These are phyloP conservation scores for Colletotrichum higginsianum DNA, from an alignment of 2,329 filamentous ascomycete genomes.

Conservation along the genomic window DNA sequence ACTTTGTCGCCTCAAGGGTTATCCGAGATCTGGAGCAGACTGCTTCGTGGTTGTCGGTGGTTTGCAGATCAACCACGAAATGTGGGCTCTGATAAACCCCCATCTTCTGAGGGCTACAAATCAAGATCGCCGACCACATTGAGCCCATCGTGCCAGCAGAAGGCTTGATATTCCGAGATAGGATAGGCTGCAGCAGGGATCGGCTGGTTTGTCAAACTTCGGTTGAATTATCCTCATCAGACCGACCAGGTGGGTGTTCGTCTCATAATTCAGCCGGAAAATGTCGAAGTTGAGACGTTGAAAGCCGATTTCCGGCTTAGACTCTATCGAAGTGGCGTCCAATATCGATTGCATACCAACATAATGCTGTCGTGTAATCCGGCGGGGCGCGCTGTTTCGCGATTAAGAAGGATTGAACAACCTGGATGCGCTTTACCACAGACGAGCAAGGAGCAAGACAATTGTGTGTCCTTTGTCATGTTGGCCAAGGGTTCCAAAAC, in stretches of 20 bases:
- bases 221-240: background rate
- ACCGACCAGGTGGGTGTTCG: background rate
- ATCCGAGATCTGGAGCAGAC: background rate
- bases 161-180: no score
- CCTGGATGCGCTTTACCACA: background rate
- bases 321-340: background rate
- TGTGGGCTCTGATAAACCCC: background rate
- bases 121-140: background rate
- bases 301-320: background rate
- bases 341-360: background rate
- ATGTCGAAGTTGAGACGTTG: background rate
- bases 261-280: constrained; percentile 2
- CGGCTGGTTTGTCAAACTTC: no score
- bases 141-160: no score
- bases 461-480: background rate
- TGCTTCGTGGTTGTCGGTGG: background rate
- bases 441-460: background rate
- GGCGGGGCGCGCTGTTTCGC: background rate
- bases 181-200: no score
- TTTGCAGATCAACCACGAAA: background rate
- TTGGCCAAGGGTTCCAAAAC: background rate
- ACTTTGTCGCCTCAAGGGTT: background rate
- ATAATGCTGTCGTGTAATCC: background rate
- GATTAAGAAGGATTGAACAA: background rate
- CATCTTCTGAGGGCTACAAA: background rate